Evolutionary conservation across 2,329 filamentous ascomycete genomes (phyloP), one percentile per base, ranked within the genome.

Genomic region (Ophiobolus disseminans): DNA sequence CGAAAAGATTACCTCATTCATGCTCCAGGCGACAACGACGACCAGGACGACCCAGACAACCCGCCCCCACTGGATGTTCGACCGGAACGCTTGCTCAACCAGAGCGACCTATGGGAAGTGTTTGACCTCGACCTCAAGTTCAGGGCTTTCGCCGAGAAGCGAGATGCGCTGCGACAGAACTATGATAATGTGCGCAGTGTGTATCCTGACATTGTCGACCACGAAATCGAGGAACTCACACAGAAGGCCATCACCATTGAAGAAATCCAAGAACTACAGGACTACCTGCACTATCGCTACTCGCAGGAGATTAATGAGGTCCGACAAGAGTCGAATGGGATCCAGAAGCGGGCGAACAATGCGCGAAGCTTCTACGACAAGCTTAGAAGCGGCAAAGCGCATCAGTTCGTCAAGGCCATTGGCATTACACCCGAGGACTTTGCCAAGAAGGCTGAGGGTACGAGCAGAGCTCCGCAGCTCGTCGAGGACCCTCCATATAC

Each of bases 1-100:
- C 90, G 94, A 53, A 96, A 97, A 74, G 94, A 99, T 72, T 99
- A 97, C 68, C 82, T 99, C 34, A 95, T 99, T 47, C 91, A 97
- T 66, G 87, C 87, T 58, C 91, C 90, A 67, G 76, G 81, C n/a
- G 77, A 81, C 30, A 76, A 81, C 10, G 77, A 81, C 21, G 81
- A 83, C 5, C 86, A 77, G 70, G 86, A 68, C 74, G 78, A 84
- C 55, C 80, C 82, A 13, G 81, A 86, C 48, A 87, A 93, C 57
- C 85, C 82, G 1, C 85, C 87, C 1, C 86, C 91, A 49, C 89
- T 86, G 66, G 86, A 86, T 47, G 85, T 93, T 48, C 79, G 78
- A 50, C 91, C 92, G 1, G 90, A 96, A 74, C 95, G 95, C 73
- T 82, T 99, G 1, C 80, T 99, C 30, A 92, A 88, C 51, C 93